Conservation (phyloP, 495 filamentous ascomycete genomes). For the Letharia lupina region DNA sequence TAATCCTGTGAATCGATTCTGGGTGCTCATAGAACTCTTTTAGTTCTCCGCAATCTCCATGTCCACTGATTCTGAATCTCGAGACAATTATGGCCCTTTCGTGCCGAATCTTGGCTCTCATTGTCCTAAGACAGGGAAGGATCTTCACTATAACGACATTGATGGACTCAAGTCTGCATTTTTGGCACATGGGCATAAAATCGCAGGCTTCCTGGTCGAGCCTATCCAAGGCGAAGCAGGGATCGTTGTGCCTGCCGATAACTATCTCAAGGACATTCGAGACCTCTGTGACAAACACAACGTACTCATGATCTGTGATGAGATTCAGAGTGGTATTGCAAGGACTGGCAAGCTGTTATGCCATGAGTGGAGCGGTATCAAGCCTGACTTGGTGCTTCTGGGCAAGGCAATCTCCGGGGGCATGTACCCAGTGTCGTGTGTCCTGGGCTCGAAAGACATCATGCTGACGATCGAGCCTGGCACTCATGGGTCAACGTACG, state of each 20-base stretch:
- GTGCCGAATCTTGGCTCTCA: constrained; percentile 76
- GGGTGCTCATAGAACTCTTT: constrained; percentile 21
- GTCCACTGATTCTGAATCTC: constrained; percentile 88
- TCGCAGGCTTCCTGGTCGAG: constrained; percentile 91
- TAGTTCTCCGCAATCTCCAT: constrained; percentile 93
- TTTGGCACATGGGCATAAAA: constrained; percentile 69
- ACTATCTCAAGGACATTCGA: constrained; percentile 75
- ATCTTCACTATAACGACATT: constrained; percentile 79
- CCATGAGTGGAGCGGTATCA: constrained; percentile 88
- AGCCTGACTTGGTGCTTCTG: constrained; percentile 87
- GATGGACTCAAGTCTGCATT: constrained; percentile 72
- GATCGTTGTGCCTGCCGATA: constrained; percentile 87
- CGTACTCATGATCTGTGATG: constrained; percentile 90
- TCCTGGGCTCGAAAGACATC: constrained; percentile 79
- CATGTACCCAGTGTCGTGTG: constrained; percentile 96
- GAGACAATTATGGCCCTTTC: constrained; percentile 95
- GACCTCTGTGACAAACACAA: constrained; percentile 89
- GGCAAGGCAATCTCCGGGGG: constrained; percentile 97
- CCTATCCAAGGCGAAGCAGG: constrained; percentile 98
- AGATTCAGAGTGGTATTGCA: constrained; percentile 97
- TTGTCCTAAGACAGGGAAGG: constrained; percentile 66
- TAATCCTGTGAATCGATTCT: neutral
- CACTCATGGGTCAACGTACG: constrained; percentile 94
- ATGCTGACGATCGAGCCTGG: constrained; percentile 98
- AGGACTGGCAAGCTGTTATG: constrained; percentile 90